Evolutionary conservation across 108 stramenopile genomes (phyloP).

Genomic region (Aurantiochytrium sp.): DNA sequence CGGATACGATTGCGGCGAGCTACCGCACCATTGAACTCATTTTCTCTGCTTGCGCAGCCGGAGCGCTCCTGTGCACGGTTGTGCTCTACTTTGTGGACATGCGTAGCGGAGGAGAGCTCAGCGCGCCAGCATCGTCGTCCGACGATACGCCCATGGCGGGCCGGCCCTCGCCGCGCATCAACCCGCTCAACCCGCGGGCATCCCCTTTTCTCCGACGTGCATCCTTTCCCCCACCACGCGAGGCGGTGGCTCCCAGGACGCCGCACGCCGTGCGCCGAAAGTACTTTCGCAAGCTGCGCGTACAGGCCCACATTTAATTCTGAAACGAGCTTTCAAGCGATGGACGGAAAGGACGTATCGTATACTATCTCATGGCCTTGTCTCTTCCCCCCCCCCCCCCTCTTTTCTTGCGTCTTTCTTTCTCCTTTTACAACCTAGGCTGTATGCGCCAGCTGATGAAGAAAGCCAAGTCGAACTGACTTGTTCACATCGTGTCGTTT

Average conservation of each 20-base stretch:
- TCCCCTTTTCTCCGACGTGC: background rate
- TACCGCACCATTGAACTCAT: background rate
- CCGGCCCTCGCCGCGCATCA: background rate
- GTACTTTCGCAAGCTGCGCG: conserved; percentile 18
- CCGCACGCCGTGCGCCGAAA: background rate
- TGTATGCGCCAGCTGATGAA: too few species aligned
- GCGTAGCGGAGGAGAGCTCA: background rate
- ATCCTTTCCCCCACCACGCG: background rate
- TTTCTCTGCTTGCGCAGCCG: background rate
- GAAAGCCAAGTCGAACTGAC: too few species aligned
- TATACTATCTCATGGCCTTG: too few species aligned
- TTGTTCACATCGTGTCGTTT: too few species aligned
- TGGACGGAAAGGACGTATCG: too few species aligned
- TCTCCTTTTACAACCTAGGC: too few species aligned
- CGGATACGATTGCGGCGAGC: background rate
- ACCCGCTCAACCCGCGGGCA: conserved; percentile 3
- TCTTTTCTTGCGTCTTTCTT: too few species aligned
- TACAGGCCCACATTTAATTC: background rate
- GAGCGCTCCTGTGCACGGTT: background rate
- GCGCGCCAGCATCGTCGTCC: background rate
- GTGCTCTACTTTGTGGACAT: background rate
- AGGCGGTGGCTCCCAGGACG: background rate
- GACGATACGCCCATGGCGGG: background rate
- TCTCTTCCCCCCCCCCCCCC: too few species aligned
- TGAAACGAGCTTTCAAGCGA: too few species aligned